Evolutionary conservation across 768 basidiomycete genomes (phyloP).

Genomic region (Cyathus striatus): DNA sequence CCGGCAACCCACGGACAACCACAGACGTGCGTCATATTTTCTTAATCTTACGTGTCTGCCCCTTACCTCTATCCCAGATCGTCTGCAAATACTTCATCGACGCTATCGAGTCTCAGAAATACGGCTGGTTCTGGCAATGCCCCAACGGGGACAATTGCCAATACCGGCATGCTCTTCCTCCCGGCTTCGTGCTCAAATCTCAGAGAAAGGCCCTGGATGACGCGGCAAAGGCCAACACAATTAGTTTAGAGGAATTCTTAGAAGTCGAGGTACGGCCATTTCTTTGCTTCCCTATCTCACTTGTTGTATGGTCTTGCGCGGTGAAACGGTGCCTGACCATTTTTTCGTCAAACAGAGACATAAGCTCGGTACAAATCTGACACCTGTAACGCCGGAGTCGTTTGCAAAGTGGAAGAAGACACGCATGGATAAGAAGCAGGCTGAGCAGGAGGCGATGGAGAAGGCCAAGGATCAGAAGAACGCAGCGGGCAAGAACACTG

Average conservation of each 20-base stretch:
- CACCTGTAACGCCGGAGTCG: constrained; percentile 87
- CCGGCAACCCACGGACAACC: constrained; percentile 85
- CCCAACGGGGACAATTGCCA: constrained; percentile 87
- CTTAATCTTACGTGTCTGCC: not conserved
- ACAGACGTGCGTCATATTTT: constrained; percentile 80
- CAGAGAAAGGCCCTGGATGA: constrained; percentile 91
- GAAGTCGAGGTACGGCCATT: constrained; percentile 79
- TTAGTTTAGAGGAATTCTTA: constrained; percentile 94
- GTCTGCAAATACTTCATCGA: constrained; percentile 98
- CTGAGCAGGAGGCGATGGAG: constrained; percentile 74
- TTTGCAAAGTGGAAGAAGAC: constrained; percentile 97
- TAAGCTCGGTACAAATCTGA: constrained; percentile 86
- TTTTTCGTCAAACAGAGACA: constrained; percentile 62
- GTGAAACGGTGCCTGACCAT: no score
- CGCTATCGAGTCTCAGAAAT: constrained; percentile 91
- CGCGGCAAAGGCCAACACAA: constrained; percentile 81
- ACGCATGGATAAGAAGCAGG: constrained; percentile 90
- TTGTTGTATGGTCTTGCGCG: no score
- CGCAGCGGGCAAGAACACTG: constrained; percentile 83
- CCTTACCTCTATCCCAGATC: constrained; percentile 47
- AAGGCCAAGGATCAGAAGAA: constrained; percentile 80
- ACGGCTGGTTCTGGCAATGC: constrained; percentile 97
- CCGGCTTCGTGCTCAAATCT: constrained; percentile 92
- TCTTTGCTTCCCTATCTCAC: no score
- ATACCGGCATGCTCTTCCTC: constrained; percentile 92